These are phyloP conservation scores for Epichloe bromicola DNA, from an alignment of 2,329 filamentous ascomycete species.

Conservation along the genomic window DNA sequence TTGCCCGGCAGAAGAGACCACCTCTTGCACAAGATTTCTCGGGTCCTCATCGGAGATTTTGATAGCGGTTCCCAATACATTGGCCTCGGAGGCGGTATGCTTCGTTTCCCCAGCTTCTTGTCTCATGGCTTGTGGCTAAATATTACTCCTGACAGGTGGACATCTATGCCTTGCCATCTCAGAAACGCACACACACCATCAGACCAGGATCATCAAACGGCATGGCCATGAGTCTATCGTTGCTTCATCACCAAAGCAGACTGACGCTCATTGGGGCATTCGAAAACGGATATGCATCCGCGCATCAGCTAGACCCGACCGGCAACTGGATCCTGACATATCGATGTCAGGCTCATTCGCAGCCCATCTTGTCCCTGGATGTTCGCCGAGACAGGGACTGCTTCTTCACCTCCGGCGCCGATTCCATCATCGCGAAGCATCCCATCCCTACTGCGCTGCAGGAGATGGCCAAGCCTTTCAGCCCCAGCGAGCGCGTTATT, in stretches of 20 bases:
- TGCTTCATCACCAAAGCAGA: constrained; percentile 37
- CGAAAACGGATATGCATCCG: constrained; percentile 67
- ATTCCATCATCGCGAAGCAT: constrained; percentile 67
- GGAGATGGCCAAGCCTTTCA: constrained; percentile 9
- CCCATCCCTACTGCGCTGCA: constrained; percentile 36
- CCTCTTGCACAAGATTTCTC: constrained; percentile 9
- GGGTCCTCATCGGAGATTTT: constrained; percentile 35
- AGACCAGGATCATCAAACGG: constrained; percentile 42
- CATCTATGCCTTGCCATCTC: constrained; percentile 69
- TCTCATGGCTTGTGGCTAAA: neutral
- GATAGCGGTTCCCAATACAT: constrained; percentile 68
- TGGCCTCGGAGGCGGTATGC: constrained; percentile 56
- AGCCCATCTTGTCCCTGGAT: constrained; percentile 69
- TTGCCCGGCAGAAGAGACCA: constrained; percentile 29
- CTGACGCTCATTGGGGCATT: constrained; percentile 65
- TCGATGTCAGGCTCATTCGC: constrained; percentile 53
- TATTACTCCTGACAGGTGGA: constrained; percentile 43
- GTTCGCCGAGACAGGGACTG: constrained; percentile 35
- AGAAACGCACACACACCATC: constrained; percentile 51
- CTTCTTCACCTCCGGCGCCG: constrained; percentile 73
- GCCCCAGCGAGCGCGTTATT: constrained; percentile 3
- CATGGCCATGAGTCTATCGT: constrained; percentile 77
- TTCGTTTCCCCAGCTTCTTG: neutral
- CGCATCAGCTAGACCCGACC: constrained; percentile 39
- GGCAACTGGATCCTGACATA: constrained; percentile 44